Conservation (phyloP, 2,329 filamentous ascomycete genomes). For the Colletotrichum lupini region DNA sequence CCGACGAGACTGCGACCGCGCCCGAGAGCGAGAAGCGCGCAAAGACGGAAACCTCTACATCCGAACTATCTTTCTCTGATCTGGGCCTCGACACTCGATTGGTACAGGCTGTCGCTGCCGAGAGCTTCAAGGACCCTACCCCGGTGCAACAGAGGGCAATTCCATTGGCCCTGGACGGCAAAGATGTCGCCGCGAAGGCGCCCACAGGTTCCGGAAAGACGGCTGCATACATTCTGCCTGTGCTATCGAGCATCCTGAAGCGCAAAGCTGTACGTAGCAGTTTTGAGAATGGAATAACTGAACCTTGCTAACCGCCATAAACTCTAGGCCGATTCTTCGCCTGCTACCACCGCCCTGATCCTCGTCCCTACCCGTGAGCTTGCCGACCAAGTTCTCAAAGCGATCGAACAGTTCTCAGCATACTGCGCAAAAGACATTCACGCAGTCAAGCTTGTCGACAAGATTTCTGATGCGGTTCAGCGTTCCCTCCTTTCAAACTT, state of each 20-base stretch:
- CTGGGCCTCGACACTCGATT: constrained; percentile 87
- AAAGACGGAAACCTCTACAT: constrained; percentile 40
- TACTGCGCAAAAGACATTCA: constrained; percentile 89
- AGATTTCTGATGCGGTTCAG: constrained; percentile 89
- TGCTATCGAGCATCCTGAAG: constrained; percentile 86
- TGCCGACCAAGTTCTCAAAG: constrained; percentile 88
- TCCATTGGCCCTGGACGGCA: constrained; percentile 85
- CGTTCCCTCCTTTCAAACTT: constrained; percentile 85
- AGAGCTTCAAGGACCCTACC: constrained; percentile 89
- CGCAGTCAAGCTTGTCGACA: constrained; percentile 88
- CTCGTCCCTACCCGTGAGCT: constrained; percentile 95
- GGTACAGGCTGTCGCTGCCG: constrained; percentile 84
- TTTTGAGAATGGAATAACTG: not conserved
- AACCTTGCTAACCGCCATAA: constrained; percentile 23
- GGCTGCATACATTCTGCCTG: constrained; percentile 90
- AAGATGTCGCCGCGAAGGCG: constrained; percentile 90
- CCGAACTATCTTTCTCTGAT: constrained; percentile 73
- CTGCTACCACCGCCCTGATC: constrained; percentile 80
- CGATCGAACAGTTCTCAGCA: constrained; percentile 78
- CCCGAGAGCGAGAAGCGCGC: constrained; percentile 44
- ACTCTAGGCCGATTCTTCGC: constrained; percentile 58
- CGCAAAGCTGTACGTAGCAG: constrained; percentile 69
- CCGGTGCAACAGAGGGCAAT: constrained; percentile 89
- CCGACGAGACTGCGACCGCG: constrained; percentile 63
- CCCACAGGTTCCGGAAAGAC: constrained; percentile 98